A percentile compares a stretch with the other conserved stretches of the same genome.
These are phyloP conservation scores for Sporothrix protearum DNA, from an alignment of 2,329 filamentous ascomycete genomes.

Conservation along the genomic window DNA sequence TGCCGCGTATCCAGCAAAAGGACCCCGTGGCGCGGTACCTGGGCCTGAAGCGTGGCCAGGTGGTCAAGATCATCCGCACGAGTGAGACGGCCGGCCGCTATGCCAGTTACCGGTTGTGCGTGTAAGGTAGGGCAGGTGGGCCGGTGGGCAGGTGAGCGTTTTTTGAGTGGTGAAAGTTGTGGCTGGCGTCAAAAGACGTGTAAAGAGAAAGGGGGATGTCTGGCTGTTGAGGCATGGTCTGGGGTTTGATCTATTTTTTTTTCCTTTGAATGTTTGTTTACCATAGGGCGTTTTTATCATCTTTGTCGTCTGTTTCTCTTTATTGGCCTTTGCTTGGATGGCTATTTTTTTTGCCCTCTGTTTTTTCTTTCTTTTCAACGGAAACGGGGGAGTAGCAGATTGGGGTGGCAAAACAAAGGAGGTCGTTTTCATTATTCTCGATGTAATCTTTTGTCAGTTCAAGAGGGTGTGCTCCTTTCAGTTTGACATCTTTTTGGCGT, in stretches of 20 bases:
- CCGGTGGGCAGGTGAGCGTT: too few species aligned
- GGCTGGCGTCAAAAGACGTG: too few species aligned
- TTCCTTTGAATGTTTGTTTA: conserved; percentile 4
- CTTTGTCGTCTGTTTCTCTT: not conserved
- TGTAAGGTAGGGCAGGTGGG: conserved; percentile 41
- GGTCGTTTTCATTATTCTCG: not conserved
- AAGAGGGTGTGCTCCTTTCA: not conserved
- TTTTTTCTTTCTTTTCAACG: not conserved
- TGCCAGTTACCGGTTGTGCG: conserved; percentile 80
- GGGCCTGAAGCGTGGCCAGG: conserved; percentile 83
- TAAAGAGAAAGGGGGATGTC: not conserved
- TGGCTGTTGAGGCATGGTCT: conserved; percentile 5
- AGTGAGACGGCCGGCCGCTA: conserved; percentile 95
- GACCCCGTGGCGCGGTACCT: conserved; percentile 93
- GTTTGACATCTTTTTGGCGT: conserved; percentile 4
- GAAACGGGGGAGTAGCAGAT: not conserved
- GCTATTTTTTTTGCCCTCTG: not conserved
- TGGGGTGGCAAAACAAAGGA: not conserved
- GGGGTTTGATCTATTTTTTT: not conserved
- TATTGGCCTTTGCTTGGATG: not conserved
- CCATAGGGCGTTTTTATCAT: conserved; percentile 15
- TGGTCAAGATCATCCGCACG: conserved; percentile 96
- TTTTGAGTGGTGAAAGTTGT: too few species aligned
- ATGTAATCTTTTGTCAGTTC: not conserved
- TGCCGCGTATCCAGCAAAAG: conserved; percentile 84